phyloP scores from a whole-genome alignment of 257 asterid genomes.

The Nicotiana undulata region DNA sequence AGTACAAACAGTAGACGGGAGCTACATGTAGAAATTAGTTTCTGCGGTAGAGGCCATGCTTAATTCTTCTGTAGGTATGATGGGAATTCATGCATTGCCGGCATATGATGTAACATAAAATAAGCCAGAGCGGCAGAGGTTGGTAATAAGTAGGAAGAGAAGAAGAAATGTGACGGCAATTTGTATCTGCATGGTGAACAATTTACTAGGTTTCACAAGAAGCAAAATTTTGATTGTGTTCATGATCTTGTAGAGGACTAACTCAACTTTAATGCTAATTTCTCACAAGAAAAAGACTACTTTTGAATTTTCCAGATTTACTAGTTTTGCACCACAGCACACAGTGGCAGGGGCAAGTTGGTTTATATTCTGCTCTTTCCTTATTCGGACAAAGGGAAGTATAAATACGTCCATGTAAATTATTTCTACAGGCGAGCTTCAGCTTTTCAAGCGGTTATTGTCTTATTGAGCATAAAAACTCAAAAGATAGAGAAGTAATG shows the following conservation, averaged over 20 bases:
- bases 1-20: neutral
- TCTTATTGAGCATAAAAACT: neutral
- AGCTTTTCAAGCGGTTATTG: neutral
- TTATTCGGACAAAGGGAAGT: neutral
- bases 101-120: slow-evolving; percentile 37
- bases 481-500: neutral
- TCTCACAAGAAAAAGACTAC: neutral
- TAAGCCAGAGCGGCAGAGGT: slow-evolving; percentile 22
- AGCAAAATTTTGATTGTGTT: slow-evolving; percentile 26
- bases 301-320: neutral
- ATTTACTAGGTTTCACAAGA: slow-evolving; percentile 16
- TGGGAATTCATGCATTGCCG: slow-evolving; percentile 21
- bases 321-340: neutral
- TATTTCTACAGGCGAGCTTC: neutral
- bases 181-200: slow-evolving; percentile 21
- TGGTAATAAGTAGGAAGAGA: slow-evolving; percentile 12
- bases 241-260: slow-evolving; percentile 14
- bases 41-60: neutral
- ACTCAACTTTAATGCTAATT: neutral
- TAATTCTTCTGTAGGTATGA: slow-evolving; percentile 6
- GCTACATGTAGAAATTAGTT: neutral
- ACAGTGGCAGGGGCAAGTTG: neutral
- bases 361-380: neutral
- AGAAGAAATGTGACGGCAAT: slow-evolving; percentile 17
- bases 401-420: neutral